phyloP scores from a whole-genome alignment of 2,329 filamentous ascomycete species.

The Aspergillus fischeri region DNA sequence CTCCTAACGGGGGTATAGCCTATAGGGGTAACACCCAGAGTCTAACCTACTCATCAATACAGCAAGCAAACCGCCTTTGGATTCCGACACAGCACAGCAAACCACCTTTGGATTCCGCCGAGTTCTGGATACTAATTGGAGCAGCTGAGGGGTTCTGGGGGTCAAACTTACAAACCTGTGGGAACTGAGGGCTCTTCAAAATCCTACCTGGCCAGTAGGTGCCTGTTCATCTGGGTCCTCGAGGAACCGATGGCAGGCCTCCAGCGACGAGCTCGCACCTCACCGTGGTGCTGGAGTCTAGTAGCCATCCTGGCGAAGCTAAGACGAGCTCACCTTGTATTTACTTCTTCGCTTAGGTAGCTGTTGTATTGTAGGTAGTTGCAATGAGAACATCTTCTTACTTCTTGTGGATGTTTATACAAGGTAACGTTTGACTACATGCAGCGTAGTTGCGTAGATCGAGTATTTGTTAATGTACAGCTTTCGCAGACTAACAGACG shows the following conservation, averaged over 20 bases:
- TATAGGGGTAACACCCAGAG: too few relatives aligned
- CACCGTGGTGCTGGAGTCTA: constrained; percentile 12
- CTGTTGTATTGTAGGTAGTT: not conserved
- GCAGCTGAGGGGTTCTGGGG: too few relatives aligned
- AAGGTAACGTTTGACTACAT: not conserved
- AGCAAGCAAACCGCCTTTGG: too few relatives aligned
- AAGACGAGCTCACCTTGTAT: constrained; percentile 7
- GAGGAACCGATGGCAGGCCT: not conserved
- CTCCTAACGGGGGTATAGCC: too few relatives aligned
- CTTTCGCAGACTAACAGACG: not conserved
- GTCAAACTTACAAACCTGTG: too few relatives aligned
- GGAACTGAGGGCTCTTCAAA: not conserved
- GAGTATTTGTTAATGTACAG: not conserved
- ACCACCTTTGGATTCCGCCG: too few relatives aligned
- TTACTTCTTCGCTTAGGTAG: not conserved
- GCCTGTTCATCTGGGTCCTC: not conserved
- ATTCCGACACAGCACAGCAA: too few relatives aligned
- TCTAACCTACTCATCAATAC: too few relatives aligned
- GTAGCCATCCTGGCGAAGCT: constrained; percentile 8
- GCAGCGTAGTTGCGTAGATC: not conserved
- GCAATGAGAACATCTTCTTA: not conserved
- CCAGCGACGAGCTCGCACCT: constrained; percentile 12
- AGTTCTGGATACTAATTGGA: too few relatives aligned
- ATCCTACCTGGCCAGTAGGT: not conserved
- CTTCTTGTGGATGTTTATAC: not conserved